Base-by-base conservation (phyloP, 495 filamentous ascomycete genomes). In the Rusavskia elegans region DNA sequence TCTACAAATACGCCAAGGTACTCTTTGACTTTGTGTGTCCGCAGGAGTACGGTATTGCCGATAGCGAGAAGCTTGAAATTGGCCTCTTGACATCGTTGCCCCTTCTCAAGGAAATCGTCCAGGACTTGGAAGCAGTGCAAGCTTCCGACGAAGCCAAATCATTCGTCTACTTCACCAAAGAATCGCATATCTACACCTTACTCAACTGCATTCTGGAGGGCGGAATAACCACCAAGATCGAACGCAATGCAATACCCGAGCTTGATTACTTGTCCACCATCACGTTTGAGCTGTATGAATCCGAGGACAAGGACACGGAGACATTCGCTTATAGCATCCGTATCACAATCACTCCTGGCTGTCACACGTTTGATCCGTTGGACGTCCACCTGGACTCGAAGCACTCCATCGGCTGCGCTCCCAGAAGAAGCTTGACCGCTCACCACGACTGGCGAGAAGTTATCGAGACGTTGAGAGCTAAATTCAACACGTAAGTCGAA, bases 161-260 rank as follows among this genome's bases (percentile, higher is more conserved):
- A 4, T 96, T 96, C 71, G 82, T 97, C 70, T 98, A 98, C 68
- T 98, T 98, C 64, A 98, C 92, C 27, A 98, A 98, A 63, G 92
- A 98, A 70, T 92, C 85, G 5, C 92, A 98, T 59, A 96, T 98
- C 58, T 98, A 98, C 68, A 97, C 92, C 17, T 76, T 98, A 30
- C 76, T 98, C 45, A 98, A 98, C 67, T 97, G 93, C 65, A 96
- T 98, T 55, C 72, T 98, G 32, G 92, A 96, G 68, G 92, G 92
- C 55, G 92, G 93, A 35, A 85, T 98, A 55, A 82, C 88, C 57
- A 92, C 89, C 23, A 96, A 96, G 68, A 85, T 86, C 56, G 82
- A 87, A 55, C 80, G 92, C 41, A 85, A 83, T 60, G 86, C 87
- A 29, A 98, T 98, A 57, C 92, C 92, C 0, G 92, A 98, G 63